Conservation (phyloP, 805 yeast species). For the Kodamaea restingae region DNA sequence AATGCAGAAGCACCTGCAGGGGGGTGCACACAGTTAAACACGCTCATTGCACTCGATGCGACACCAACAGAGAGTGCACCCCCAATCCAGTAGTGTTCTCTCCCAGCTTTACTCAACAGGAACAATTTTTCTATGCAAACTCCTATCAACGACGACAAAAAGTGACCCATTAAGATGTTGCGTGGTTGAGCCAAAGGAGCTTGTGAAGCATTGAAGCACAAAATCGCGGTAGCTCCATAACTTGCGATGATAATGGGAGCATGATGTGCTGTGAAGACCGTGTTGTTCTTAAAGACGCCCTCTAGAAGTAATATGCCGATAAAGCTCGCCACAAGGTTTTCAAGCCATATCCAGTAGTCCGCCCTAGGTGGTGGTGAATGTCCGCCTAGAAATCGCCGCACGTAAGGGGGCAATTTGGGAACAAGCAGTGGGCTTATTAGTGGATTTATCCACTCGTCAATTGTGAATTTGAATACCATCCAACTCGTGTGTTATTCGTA, state of each 20-base stretch:
- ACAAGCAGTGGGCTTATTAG: constrained; percentile 20
- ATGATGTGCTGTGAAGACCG: constrained; percentile 35
- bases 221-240: constrained; percentile 61
- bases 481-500: not conserved
- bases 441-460: constrained; percentile 29
- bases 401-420: constrained; percentile 28
- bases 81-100: constrained; percentile 49
- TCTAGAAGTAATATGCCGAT: constrained; percentile 44
- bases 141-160: constrained; percentile 51
- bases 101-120: constrained; percentile 39
- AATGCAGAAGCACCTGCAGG: constrained; percentile 72
- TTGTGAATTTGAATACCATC: constrained; percentile 38
- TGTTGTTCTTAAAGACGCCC: constrained; percentile 41
- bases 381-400: constrained; percentile 39
- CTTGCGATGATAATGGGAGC: constrained; percentile 51
- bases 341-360: constrained; percentile 45
- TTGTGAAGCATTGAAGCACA: constrained; percentile 51
- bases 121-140: constrained; percentile 53
- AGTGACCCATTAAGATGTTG: constrained; percentile 53
- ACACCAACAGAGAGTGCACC: constrained; percentile 57
- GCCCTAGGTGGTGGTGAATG: constrained; percentile 26
- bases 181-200: constrained; percentile 67
- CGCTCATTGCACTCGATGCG: constrained; percentile 50
- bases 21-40: constrained; percentile 59
- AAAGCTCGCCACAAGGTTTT: constrained; percentile 43